These are phyloP conservation scores for Dorcoceras hygrometricum DNA, from an alignment of 257 asterid species.

Conservation along the genomic window DNA sequence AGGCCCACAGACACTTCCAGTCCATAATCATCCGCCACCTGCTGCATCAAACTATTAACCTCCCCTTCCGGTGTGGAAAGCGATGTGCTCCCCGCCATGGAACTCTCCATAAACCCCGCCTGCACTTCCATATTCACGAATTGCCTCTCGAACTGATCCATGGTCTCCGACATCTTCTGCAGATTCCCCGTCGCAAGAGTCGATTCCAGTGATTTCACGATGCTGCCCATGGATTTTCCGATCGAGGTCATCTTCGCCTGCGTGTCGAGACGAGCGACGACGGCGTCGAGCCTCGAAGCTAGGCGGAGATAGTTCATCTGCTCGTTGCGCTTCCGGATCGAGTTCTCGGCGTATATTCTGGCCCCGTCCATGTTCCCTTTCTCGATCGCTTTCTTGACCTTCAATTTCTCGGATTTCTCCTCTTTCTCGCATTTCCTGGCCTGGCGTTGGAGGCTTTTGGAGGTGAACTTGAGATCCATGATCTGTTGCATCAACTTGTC, in stretches of 20 bases:
- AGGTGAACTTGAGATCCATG: conserved; percentile 91
- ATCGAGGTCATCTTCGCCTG: conserved; percentile 95
- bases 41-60: conserved; percentile 89
- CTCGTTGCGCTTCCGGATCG: conserved; percentile 92
- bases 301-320: conserved; percentile 64
- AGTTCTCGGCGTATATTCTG: conserved; percentile 95
- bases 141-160: conserved; percentile 91
- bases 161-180: conserved; percentile 97
- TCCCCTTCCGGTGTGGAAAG: conserved; percentile 92
- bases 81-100: conserved; percentile 97
- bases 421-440: conserved; percentile 93
- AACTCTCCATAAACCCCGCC: conserved; percentile 97
- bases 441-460: conserved; percentile 82
- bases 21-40: conserved; percentile 96
- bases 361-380: conserved; percentile 99
- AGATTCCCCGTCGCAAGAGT: conserved; percentile 78
- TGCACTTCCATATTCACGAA: conserved; percentile 98
- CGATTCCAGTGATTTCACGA: conserved; percentile 86
- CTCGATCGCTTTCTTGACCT: conserved; percentile 67
- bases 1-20: conserved; percentile 95
- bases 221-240: conserved; percentile 81
- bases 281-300: conserved; percentile 86
- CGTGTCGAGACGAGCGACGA: conserved; percentile 92
- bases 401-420: conserved; percentile 84
- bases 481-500: conserved; percentile 90